Evolutionary conservation across 2,329 filamentous ascomycete genomes (phyloP), one percentile per base, ranked within the genome.

Genomic region (Samsoniella hepiali): DNA sequence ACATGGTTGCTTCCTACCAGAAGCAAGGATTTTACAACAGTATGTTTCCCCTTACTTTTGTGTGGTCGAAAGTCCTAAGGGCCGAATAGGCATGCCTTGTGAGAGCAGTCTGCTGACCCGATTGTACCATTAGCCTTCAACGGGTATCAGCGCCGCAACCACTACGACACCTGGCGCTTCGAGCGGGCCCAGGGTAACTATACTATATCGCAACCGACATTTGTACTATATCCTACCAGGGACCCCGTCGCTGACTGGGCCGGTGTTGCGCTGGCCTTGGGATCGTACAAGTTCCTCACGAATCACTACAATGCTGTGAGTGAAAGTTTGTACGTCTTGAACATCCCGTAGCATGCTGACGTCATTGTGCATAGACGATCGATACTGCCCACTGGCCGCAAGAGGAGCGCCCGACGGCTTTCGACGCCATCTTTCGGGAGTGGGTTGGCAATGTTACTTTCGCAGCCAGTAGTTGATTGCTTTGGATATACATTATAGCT

Each of bases 11-110:
- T 13, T 58, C 63, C 15, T 64, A 62, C 34, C 22, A 64, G 63
- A 64, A 64, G 58, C 63, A 64, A 29, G 58, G 58, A 5, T 62
- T 58, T 36, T 64, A 62, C 29, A 64, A 62, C 45, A 62, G 62
- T 54, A 54, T 49, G 42, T 49, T 50, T 73, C 22, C 3, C 9
- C 17, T 17, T 10, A 3, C 3, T 27, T 29, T 13, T 1, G 5
- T 36, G 22, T 22, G 22, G 22, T 22, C 22, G 22, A 22, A 22
- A 22, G 22, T 22, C 22, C 22, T 22, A 22, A 22, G 22, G 22
- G 22, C 22, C 22, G 22, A 22, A 22, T 22, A 22, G 22, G 22
- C 22, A 22, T 22, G 22, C 22, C 22, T 22, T 22, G 44, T 47
- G 44, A 3, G n/a, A 22, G 22, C 17, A 22, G 22, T 27, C 11